Percentiles rank a stretch among this genome's conserved stretches.
phyloP scores from a whole-genome alignment of 176 grass and related monocot species.

The Chloris gayana region DNA sequence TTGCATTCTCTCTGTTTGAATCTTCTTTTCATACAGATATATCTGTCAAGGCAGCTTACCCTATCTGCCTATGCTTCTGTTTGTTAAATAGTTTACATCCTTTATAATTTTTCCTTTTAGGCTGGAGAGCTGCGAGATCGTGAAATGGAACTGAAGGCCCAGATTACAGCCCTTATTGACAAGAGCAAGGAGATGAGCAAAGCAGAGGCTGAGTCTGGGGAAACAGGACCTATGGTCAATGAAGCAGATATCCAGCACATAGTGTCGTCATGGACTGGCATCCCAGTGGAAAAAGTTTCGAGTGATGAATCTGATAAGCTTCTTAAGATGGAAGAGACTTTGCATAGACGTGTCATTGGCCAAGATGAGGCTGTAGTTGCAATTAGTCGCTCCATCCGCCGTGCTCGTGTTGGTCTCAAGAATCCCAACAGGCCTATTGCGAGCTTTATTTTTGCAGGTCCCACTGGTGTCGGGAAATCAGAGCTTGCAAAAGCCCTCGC shows the following conservation, averaged over 20 bases:
- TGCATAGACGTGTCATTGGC: slow-evolving; percentile 80
- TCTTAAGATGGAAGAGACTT: slow-evolving; percentile 92
- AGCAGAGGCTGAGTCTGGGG: slow-evolving; percentile 70
- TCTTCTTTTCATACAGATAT: neutral
- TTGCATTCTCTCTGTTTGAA: slow-evolving; percentile 13
- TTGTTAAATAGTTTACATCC: slow-evolving; percentile 23
- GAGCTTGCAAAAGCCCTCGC: slow-evolving; percentile 87
- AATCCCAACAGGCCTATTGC: slow-evolving; percentile 89
- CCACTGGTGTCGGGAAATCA: slow-evolving; percentile 95
- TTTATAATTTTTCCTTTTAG: slow-evolving; percentile 42
- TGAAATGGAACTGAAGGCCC: slow-evolving; percentile 83
- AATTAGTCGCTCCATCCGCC: slow-evolving; percentile 84
- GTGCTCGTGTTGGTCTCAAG: slow-evolving; percentile 86
- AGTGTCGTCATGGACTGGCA: slow-evolving; percentile 91
- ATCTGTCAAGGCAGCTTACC: neutral
- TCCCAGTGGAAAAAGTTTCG: slow-evolving; percentile 92
- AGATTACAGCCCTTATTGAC: slow-evolving; percentile 74
- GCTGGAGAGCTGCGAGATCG: slow-evolving; percentile 76
- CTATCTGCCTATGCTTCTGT: neutral
- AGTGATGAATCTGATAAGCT: slow-evolving; percentile 82
- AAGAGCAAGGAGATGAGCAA: slow-evolving; percentile 85
- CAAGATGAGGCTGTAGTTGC: slow-evolving; percentile 95
- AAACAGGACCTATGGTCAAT: slow-evolving; percentile 69
- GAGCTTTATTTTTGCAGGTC: slow-evolving; percentile 93
- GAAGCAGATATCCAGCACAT: slow-evolving; percentile 96